Conservation (phyloP, 306 rosid species). For the Chamaecrista fasciculata region DNA sequence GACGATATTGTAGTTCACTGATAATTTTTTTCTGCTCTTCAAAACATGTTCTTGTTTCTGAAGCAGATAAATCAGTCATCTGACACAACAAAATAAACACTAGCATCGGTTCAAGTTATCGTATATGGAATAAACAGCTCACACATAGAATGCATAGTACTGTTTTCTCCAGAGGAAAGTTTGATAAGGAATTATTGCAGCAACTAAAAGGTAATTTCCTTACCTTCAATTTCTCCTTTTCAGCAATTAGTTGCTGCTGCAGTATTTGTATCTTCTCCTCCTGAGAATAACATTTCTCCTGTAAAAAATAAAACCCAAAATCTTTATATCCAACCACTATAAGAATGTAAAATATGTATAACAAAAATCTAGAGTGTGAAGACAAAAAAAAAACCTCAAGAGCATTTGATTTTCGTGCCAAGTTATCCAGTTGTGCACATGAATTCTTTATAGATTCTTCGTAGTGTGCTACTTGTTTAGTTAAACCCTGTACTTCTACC, state of each 20-base stretch:
- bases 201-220: background rate
- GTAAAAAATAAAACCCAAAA: conserved; percentile 27
- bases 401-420: conserved; percentile 55
- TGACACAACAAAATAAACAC: conserved; percentile 25
- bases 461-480: conserved; percentile 50
- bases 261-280: conserved; percentile 53
- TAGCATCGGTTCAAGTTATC: conserved; percentile 1
- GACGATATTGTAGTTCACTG: conserved; percentile 52
- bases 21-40: conserved; percentile 61
- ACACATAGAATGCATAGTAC: too few species aligned
- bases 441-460: conserved; percentile 49
- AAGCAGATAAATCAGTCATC: conserved; percentile 65
- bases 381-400: conserved; percentile 56
- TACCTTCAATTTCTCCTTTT: conserved; percentile 76
- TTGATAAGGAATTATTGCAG: background rate
- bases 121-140: conserved; percentile 1
- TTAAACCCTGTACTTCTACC: conserved; percentile 49
- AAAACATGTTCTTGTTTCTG: conserved; percentile 51
- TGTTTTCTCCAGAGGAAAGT: background rate
- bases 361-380: background rate
- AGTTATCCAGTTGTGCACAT: conserved; percentile 52
- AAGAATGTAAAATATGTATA: background rate
- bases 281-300: conserved; percentile 81
- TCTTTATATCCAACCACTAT: conserved; percentile 5
- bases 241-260: conserved; percentile 52